Conservation (phyloP, 192 early-diverging fungal species). For the Pecoramyces ruminantium region DNA sequence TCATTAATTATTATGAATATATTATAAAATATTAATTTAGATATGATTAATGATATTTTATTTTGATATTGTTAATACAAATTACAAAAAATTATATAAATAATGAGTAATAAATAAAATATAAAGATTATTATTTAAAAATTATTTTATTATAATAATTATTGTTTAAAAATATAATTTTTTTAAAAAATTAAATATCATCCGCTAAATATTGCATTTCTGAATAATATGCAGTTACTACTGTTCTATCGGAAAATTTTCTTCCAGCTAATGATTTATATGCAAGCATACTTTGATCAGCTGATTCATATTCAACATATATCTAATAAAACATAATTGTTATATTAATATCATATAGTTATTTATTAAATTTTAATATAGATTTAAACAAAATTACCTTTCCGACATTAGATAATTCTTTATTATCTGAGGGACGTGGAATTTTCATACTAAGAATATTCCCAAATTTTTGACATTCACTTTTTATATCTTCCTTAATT, state of each 20-base stretch:
- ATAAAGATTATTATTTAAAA: too few relatives aligned
- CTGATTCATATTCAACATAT: slow-evolving; percentile 56
- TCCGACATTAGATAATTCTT: slow-evolving; percentile 51
- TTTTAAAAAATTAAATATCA: slow-evolving; percentile 27
- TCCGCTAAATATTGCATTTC: slow-evolving; percentile 50
- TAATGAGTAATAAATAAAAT: too few relatives aligned
- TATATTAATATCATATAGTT: too few relatives aligned
- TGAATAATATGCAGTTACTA: slow-evolving; percentile 67
- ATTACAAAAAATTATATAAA: too few relatives aligned
- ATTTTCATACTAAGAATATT: slow-evolving; percentile 61
- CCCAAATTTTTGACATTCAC: slow-evolving; percentile 81
- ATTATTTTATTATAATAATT: too few relatives aligned
- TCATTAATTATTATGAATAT: too few relatives aligned
- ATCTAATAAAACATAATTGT: slow-evolving; percentile 39
- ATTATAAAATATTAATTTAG: too few relatives aligned
- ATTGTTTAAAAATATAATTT: background rate
- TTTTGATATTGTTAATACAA: too few relatives aligned
- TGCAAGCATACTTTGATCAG: slow-evolving; percentile 45
- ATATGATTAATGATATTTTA: too few relatives aligned
- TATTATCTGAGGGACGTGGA: slow-evolving; percentile 49
- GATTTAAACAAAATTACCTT: too few relatives aligned
- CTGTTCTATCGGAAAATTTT: slow-evolving; percentile 83
- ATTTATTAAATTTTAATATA: too few relatives aligned
- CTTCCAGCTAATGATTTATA: slow-evolving; percentile 73
- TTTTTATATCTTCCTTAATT: slow-evolving; percentile 74